phyloP scores from a whole-genome alignment of 768 basidiomycete species.

The Harrya chromipes region DNA sequence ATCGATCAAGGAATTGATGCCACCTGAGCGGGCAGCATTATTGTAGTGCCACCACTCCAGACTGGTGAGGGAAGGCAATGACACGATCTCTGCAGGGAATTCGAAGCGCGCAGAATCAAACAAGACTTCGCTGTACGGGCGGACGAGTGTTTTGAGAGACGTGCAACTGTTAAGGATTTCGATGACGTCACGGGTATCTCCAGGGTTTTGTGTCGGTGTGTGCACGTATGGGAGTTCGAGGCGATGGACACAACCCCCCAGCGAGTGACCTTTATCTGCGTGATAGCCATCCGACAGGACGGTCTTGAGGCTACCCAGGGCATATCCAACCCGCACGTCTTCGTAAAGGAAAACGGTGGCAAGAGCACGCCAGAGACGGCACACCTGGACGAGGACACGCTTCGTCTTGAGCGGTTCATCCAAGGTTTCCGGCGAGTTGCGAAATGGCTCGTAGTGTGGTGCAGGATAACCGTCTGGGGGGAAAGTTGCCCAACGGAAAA shows the following conservation, averaged over 20 bases:
- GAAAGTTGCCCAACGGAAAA: conserved; percentile 45
- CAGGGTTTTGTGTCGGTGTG: conserved; percentile 40
- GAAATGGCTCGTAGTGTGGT: conserved; percentile 48
- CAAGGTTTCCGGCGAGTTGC: conserved; percentile 28
- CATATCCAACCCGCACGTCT: conserved; percentile 44
- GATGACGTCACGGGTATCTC: conserved; percentile 34
- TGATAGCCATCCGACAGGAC: conserved; percentile 21
- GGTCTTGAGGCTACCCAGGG: conserved; percentile 30
- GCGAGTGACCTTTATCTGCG: conserved; percentile 16
- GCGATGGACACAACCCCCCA: conserved; percentile 46
- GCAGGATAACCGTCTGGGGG: conserved; percentile 26
- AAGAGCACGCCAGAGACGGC: conserved; percentile 53
- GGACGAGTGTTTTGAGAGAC: conserved; percentile 51
- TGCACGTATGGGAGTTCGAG: conserved; percentile 56
- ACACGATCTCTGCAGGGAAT: conserved; percentile 46
- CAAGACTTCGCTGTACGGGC: conserved; percentile 36
- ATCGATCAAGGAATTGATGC: conserved; percentile 57
- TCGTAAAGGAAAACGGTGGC: conserved; percentile 48
- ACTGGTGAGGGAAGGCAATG: conserved; percentile 51
- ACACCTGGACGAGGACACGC: conserved; percentile 49
- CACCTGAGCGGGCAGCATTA: conserved; percentile 56
- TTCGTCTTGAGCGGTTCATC: conserved; percentile 35
- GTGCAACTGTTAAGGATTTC: conserved; percentile 50
- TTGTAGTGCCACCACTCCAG: conserved; percentile 68
- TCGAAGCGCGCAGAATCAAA: conserved; percentile 43